A percentile compares a stretch with the other conserved stretches of the same genome.
These are phyloP conservation scores for Aspergillus sp. DNA, from an alignment of 2,329 filamentous ascomycete species.

Conservation along the genomic window DNA sequence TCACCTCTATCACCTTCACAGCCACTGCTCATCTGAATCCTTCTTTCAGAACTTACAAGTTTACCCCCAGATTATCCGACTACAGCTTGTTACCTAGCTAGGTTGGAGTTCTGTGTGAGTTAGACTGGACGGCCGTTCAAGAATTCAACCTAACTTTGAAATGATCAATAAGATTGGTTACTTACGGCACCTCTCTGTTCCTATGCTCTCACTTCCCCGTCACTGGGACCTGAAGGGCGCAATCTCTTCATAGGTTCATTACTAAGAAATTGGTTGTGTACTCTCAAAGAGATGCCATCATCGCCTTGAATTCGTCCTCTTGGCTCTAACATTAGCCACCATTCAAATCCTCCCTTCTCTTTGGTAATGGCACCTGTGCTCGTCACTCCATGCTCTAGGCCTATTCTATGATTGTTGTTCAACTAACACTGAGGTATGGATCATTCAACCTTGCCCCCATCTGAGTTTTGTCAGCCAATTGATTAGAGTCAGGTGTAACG, in stretches of 20 bases:
- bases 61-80: not conserved
- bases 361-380: not conserved
- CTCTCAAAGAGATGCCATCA: not conserved
- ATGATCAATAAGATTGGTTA: not conserved
- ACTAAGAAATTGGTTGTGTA: not conserved
- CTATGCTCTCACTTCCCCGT: not conserved
- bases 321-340: not conserved
- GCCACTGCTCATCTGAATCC: not conserved
- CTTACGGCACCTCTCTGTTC: not conserved
- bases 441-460: not conserved
- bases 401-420: not conserved
- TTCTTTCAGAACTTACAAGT: not conserved
- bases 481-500: not conserved
- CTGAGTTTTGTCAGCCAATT: not conserved
- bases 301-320: not conserved
- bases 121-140: not conserved
- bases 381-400: not conserved
- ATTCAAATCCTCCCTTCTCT: not conserved
- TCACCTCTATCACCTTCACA: not conserved
- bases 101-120: not conserved
- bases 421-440: not conserved
- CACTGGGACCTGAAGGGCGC: too few species aligned
- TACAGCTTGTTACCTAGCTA: not conserved
- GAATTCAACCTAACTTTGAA: not conserved
- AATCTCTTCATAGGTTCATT: too few species aligned